phyloP scores from a whole-genome alignment of 805 yeast genomes.

The Candida krabiensis region DNA sequence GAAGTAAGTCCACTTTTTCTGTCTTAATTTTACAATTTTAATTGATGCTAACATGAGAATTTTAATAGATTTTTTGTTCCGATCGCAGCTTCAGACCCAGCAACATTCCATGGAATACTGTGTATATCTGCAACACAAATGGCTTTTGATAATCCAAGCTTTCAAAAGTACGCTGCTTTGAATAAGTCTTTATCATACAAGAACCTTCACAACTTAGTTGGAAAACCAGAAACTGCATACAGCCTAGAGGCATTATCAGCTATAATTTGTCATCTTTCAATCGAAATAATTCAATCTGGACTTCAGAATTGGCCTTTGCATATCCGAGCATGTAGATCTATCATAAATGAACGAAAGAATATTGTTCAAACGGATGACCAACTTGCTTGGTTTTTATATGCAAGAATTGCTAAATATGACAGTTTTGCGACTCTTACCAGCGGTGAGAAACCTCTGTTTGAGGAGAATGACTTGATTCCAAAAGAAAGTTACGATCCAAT shows the following conservation, averaged over 20 bases:
- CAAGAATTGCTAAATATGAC: conserved; percentile 10
- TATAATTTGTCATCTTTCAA: conserved; percentile 10
- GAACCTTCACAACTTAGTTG: conserved; percentile 3
- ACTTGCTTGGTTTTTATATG: conserved; percentile 10
- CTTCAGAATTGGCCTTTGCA: conserved; percentile 10
- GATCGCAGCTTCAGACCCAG: conserved; percentile 9
- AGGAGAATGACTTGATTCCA: conserved; percentile 7
- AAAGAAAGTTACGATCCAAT: conserved; percentile 3
- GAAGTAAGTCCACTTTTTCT: too few relatives aligned
- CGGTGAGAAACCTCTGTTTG: conserved; percentile 10
- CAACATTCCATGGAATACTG: conserved; percentile 10
- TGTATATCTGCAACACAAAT: conserved; percentile 12
- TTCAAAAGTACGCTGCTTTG: conserved; percentile 1
- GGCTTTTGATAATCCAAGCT: conserved; percentile 7
- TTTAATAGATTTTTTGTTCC: conserved; percentile 9
- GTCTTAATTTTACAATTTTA: too few relatives aligned
- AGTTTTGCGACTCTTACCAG: conserved; percentile 11
- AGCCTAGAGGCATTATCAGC: conserved; percentile 11
- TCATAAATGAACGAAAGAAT: conserved; percentile 6
- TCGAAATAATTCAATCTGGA: conserved; percentile 11
- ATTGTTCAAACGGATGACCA: conserved; percentile 4
- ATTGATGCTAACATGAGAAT: background rate
- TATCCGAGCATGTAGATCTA: conserved; percentile 10
- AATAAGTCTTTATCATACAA: conserved; percentile 8
- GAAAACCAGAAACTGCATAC: conserved; percentile 7